Base-by-base conservation (phyloP, 441 rosid species). In the Gossypium aridum region DNA sequence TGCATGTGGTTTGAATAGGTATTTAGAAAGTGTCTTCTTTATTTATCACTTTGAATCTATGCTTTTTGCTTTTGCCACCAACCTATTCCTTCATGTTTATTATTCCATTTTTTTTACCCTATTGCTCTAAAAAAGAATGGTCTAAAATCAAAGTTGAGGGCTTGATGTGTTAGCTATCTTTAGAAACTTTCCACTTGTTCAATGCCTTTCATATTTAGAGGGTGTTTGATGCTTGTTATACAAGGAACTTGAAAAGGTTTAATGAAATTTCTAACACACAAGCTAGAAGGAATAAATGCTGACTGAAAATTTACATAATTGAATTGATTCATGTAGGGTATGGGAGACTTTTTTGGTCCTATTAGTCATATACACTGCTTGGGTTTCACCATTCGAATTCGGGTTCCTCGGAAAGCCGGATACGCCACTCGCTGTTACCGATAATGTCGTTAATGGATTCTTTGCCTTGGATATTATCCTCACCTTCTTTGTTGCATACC, bases 401-500 rank as follows among this genome's bases (percentile, higher is more conserved):
- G 96, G 92, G 7, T 89, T 89, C 81, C 85, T 91, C 6, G 39
- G 37, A 13, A 83, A 85, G 77, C 86, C 88, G 17, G 70, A 51
- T 0, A 14, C 31, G 59, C 81, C 82, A 17, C 88, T 91, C 16
- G 62, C 92, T 28, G 77, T 88, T 7, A 31, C 77, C 16, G 93
- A 91, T 64, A 85, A 91, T 70, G 74, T 89, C 37, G 93, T 91
- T 60, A 91, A 89, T 79, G 93, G 84, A 60, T 87, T 91, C 84
- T 91, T 91, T 67, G 88, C 89, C 34, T 55, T 87, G 54, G 93
- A 91, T 76, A 88, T 91, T 59, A 2, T 84, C 49, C 85, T 89
- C 77, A 91, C 91, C 31, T 91, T 91, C 86, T 89, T 88, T 23
- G 87, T 89, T 0, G 96, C 96, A n/a, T 91, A 82, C 83, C 87